A percentile compares a stretch with the other conserved stretches of the same genome.
Evolutionary conservation across 768 basidiomycete species (phyloP).

Genomic region (Russula griseocarnosa): DNA sequence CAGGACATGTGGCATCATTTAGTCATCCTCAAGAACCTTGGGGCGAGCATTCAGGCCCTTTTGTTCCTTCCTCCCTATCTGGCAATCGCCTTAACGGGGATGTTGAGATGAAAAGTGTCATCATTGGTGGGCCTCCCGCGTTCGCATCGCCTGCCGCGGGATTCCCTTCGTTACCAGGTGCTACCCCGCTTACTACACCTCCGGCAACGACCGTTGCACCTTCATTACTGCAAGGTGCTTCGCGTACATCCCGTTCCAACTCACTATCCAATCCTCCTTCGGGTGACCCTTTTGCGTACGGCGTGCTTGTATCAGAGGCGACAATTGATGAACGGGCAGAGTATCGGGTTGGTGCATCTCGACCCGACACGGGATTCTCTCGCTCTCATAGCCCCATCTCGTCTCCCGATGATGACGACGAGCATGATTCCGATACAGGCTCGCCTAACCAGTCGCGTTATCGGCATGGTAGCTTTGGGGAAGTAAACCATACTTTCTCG

Average conservation of each 20-base stretch:
- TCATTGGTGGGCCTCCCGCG: slow-evolving; percentile 18
- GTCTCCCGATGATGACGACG: slow-evolving; percentile 38
- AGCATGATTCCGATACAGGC: slow-evolving; percentile 34
- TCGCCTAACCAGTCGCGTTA: slow-evolving; percentile 32
- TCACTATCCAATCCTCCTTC: slow-evolving; percentile 33
- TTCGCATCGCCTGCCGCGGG: slow-evolving; percentile 34
- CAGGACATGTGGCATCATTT: slow-evolving; percentile 34
- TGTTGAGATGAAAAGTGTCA: slow-evolving; percentile 26
- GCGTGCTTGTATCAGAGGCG: slow-evolving; percentile 28
- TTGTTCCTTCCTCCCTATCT: slow-evolving; percentile 32
- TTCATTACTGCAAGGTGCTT: slow-evolving; percentile 24
- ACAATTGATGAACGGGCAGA: slow-evolving; percentile 31
- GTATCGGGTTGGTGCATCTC: slow-evolving; percentile 28
- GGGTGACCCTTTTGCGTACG: slow-evolving; percentile 34
- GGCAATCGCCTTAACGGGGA: slow-evolving; percentile 28
- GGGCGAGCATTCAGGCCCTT: slow-evolving; percentile 18
- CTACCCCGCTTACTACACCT: slow-evolving; percentile 20
- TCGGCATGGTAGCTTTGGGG: slow-evolving; percentile 25
- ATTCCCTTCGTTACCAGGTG: slow-evolving; percentile 32
- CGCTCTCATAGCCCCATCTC: slow-evolving; percentile 29
- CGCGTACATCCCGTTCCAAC: slow-evolving; percentile 34
- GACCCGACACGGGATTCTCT: slow-evolving; percentile 31
- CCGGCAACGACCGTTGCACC: slow-evolving; percentile 27
- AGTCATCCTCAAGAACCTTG: slow-evolving; percentile 31
- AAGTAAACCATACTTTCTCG: slow-evolving; percentile 14